Base-by-base conservation (phyloP, 768 basidiomycete species). In the Lactifluus rugatus region DNA sequence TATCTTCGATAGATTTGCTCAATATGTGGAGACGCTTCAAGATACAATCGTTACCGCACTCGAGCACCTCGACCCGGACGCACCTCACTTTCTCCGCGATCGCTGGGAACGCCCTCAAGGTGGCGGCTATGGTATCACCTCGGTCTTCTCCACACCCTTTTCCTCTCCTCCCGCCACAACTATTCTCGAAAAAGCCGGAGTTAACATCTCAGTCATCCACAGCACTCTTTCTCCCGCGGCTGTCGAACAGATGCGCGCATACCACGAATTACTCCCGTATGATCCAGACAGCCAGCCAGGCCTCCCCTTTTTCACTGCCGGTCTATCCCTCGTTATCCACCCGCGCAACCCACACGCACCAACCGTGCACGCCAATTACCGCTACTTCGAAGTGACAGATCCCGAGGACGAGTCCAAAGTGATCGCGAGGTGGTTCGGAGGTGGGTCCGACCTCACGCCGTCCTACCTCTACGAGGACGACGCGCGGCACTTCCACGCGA, bases 381-480 rank as follows among this genome's bases (percentile, higher is more conserved):
- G 96, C 54, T 98, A 97, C 72, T 99, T 99, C 68, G 95, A 98
- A 71, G 82, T 96, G 62, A 85, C 84, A 2, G 50, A 53, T 21
- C 53, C 58, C 7, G 49, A 53, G 46, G 64, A 46, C 66, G 66
- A 69, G 49, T 64, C 63, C 28, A 78, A 80, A 63, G 72, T 89
- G 19, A 72, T 93, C 42, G 85, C 93, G 26, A 97, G 94, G 93
- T 99, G 95, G 96, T 99, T 98, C 68, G 95, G 96, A 19, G 96
- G 96, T 34, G 95, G 95, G 7, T 85, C 83, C 7, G 95, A 99
- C 70, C 79, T 98, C 32, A 99, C 96, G 0, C 95, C 95, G 1
- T 85, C 87, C 3, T 97, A 97, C 71, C 81, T 98, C 17, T 91
- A 84, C 73, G 83, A 84, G 56, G 87, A 88, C 56, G 96, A 98